phyloP scores from a whole-genome alignment of 1,139 yeast genomes.

The Kazachstania sp. region DNA sequence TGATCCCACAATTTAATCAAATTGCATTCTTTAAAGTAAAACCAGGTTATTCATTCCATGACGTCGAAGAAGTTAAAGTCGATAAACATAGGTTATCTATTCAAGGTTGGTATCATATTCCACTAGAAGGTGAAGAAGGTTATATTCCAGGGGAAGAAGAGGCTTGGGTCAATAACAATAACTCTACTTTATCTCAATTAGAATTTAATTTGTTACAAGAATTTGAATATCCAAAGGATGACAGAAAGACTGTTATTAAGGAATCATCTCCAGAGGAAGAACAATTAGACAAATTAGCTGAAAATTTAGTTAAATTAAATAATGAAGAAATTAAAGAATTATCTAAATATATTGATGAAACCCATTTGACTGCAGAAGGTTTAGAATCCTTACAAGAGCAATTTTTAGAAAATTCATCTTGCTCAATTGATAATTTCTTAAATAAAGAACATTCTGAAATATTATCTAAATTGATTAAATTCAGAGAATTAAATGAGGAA shows the following conservation, averaged over 20 bases:
- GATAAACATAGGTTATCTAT: conserved; percentile 84
- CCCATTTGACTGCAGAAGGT: conserved; percentile 40
- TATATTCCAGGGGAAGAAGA: conserved; percentile 73
- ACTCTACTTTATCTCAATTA: conserved; percentile 71
- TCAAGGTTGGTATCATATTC: conserved; percentile 99
- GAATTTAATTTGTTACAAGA: conserved; percentile 72
- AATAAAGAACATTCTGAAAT: conserved; percentile 44
- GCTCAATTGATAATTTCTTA: conserved; percentile 59
- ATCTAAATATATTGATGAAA: conserved; percentile 46
- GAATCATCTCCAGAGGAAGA: conserved; percentile 25
- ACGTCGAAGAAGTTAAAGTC: conserved; percentile 91
- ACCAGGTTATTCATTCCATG: conserved; percentile 95
- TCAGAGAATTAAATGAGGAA: conserved; percentile 46
- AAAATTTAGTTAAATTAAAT: conserved; percentile 21
- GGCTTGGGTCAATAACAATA: conserved; percentile 51
- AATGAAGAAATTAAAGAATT: conserved; percentile 42
- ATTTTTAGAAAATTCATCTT: conserved; percentile 60
- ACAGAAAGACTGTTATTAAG: conserved; percentile 21
- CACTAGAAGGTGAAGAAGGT: conserved; percentile 87
- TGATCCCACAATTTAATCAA: conserved; percentile 92
- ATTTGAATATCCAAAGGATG: conserved; percentile 66
- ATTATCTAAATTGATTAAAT: conserved; percentile 43
- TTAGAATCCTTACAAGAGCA: conserved; percentile 39
- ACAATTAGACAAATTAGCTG: conserved; percentile 1
- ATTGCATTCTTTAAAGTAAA: conserved; percentile 92